phyloP scores from a whole-genome alignment of 768 basidiomycete genomes.

The Tylopilus sp. region DNA sequence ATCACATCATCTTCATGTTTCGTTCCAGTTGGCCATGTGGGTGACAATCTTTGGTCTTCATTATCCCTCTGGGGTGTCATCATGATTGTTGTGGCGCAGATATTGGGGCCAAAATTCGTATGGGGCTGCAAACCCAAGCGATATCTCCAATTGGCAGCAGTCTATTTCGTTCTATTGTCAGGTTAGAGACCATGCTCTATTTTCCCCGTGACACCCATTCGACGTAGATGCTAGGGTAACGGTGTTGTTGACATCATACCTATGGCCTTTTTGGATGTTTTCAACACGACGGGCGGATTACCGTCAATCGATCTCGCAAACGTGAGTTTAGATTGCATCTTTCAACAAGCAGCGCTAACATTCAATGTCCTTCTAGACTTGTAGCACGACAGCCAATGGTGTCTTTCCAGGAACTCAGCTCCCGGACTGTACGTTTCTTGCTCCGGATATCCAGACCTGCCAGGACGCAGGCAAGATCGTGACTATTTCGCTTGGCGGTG shows the following conservation, averaged over 20 bases:
- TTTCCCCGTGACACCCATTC: neutral
- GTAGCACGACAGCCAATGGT: conserved; percentile 52
- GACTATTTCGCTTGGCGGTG: conserved; percentile 62
- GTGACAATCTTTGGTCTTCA: neutral
- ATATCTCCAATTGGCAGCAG: conserved; percentile 33
- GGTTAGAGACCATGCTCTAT: conserved; percentile 7
- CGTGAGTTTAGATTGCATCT: conserved; percentile 28
- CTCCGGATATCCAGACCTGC: conserved; percentile 59
- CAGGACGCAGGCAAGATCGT: conserved; percentile 62
- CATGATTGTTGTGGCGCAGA: neutral
- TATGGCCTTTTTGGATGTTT: conserved; percentile 58
- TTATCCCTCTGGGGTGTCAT: neutral
- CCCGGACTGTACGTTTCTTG: conserved; percentile 59
- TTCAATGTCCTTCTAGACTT: conserved; percentile 40
- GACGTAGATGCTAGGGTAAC: conserved; percentile 39
- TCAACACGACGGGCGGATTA: conserved; percentile 53
- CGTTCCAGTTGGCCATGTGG: conserved; percentile 20
- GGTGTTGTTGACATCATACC: conserved; percentile 59
- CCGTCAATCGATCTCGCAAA: conserved; percentile 63
- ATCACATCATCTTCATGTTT: neutral
- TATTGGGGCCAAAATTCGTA: conserved; percentile 40
- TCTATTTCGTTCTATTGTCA: conserved; percentile 33
- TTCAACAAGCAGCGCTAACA: neutral
- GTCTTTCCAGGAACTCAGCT: conserved; percentile 62
- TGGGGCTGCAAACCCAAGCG: conserved; percentile 29